Conservation (phyloP, 2,329 filamentous ascomycete species). For the Bimuria novae-zelandiae region DNA sequence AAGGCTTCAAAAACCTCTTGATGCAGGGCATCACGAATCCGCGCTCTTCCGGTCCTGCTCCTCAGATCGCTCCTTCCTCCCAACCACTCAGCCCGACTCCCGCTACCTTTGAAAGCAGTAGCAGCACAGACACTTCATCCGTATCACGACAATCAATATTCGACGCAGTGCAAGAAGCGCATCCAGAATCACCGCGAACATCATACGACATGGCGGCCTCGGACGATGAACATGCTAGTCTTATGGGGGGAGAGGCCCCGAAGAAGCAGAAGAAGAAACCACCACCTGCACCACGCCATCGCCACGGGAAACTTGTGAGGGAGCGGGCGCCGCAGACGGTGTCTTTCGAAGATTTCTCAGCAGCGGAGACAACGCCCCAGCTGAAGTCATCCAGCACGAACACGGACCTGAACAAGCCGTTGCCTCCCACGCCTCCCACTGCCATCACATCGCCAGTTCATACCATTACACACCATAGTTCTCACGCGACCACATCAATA, state of each 20-base stretch:
- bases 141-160: slow-evolving; percentile 63
- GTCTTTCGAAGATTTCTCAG: slow-evolving; percentile 39
- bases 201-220: slow-evolving; percentile 62
- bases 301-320: slow-evolving; percentile 76
- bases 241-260: slow-evolving; percentile 32
- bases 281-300: slow-evolving; percentile 68
- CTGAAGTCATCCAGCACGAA: slow-evolving; percentile 32
- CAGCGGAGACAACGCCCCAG: slow-evolving; percentile 27
- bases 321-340: slow-evolving; percentile 48
- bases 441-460: slow-evolving; percentile 23
- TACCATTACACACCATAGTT: slow-evolving; percentile 28
- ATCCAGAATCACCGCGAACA: slow-evolving; percentile 59
- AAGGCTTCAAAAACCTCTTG: slow-evolving; percentile 75
- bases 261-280: slow-evolving; percentile 69
- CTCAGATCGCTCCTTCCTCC: slow-evolving; percentile 29
- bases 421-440: slow-evolving; percentile 58
- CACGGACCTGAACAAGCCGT: slow-evolving; percentile 65
- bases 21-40: slow-evolving; percentile 69
- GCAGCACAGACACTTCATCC: slow-evolving; percentile 63
- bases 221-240: slow-evolving; percentile 51
- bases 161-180: slow-evolving; percentile 53
- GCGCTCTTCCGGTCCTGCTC: slow-evolving; percentile 30
- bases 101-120: slow-evolving; percentile 51
- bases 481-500: slow-evolving; percentile 19
- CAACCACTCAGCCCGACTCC: slow-evolving; percentile 21